These are phyloP conservation scores for Balakata baccata DNA, from an alignment of 345 rosid genomes.

Conservation along the genomic window DNA sequence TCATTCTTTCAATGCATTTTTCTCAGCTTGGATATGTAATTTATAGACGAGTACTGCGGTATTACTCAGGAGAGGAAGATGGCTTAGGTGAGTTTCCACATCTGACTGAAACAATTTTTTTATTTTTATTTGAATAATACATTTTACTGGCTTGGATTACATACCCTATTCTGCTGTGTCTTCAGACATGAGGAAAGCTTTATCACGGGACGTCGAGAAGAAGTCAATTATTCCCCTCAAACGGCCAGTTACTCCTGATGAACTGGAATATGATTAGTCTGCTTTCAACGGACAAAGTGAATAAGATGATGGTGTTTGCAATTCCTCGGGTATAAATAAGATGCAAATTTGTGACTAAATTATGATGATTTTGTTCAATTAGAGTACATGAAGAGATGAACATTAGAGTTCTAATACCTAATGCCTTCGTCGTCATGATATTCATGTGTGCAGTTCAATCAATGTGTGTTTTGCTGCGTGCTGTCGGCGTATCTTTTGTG, in stretches of 20 bases:
- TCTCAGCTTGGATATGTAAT: constrained; percentile 81
- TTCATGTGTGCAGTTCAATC: no score
- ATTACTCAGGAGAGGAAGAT: constrained; percentile 95
- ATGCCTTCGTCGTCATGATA: no score
- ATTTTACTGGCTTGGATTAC: not conserved
- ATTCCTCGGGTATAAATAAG: no score
- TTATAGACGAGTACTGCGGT: constrained; percentile 80
- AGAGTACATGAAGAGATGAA: no score
- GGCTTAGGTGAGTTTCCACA: constrained; percentile 63
- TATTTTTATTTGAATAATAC: not conserved
- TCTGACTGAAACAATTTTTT: not conserved
- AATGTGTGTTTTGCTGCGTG: no score
- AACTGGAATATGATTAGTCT: constrained; percentile 76
- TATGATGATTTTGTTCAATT: no score
- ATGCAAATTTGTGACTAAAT: no score
- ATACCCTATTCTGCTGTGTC: constrained; percentile 8
- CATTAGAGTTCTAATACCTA: no score
- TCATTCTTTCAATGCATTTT: not conserved
- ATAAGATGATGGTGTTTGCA: not conserved
- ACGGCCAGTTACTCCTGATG: constrained; percentile 83
- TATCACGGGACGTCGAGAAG: constrained; percentile 81
- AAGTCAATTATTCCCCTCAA: constrained; percentile 84
- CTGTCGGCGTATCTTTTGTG: no score
- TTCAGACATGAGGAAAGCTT: constrained; percentile 95
- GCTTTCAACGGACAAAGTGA: not conserved